Evolutionary conservation across 1,139 yeast species (phyloP).

Genomic region (Candida sp.): DNA sequence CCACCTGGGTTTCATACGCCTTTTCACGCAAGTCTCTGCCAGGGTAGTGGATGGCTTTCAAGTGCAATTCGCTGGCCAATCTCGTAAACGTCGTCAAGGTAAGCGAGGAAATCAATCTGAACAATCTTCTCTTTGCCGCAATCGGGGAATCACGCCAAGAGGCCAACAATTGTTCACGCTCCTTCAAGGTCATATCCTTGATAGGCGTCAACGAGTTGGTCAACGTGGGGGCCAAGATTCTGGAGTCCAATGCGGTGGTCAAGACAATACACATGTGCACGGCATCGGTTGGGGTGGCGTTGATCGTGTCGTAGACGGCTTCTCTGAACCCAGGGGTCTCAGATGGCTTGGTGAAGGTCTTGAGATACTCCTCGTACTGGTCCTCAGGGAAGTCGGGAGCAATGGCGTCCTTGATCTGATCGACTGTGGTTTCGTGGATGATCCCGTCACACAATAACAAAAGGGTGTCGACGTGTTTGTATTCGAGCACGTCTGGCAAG

Average conservation of each 20-base stretch:
- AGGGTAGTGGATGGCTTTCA: constrained; percentile 39
- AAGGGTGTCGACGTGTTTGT: constrained; percentile 30
- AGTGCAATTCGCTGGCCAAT: constrained; percentile 37
- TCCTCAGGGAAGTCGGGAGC: constrained; percentile 30
- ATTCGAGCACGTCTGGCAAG: constrained; percentile 23
- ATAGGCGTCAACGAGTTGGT: constrained; percentile 39
- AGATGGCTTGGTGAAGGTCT: constrained; percentile 32
- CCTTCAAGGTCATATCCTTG: constrained; percentile 38
- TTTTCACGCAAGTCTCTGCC: constrained; percentile 31
- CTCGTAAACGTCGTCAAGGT: constrained; percentile 26
- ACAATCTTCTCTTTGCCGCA: constrained; percentile 30
- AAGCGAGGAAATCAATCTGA: constrained; percentile 27
- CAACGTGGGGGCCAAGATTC: constrained; percentile 38
- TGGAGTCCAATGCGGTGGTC: constrained; percentile 31
- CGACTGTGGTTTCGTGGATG: constrained; percentile 36
- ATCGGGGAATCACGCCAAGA: constrained; percentile 47
- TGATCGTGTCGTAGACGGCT: constrained; percentile 19
- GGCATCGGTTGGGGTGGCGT: constrained; percentile 20
- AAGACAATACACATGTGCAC: constrained; percentile 26
- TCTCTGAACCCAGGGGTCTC: constrained; percentile 31
- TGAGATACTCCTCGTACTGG: constrained; percentile 36
- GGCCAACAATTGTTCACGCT: constrained; percentile 31
- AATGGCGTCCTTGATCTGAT: constrained; percentile 29
- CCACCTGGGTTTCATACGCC: constrained; percentile 28
- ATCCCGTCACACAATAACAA: constrained; percentile 38